Percentiles rank a stretch among this genome's conserved stretches.
Conservation (phyloP, 78 protist species). For the Carpediemonas membranifera region DNA sequence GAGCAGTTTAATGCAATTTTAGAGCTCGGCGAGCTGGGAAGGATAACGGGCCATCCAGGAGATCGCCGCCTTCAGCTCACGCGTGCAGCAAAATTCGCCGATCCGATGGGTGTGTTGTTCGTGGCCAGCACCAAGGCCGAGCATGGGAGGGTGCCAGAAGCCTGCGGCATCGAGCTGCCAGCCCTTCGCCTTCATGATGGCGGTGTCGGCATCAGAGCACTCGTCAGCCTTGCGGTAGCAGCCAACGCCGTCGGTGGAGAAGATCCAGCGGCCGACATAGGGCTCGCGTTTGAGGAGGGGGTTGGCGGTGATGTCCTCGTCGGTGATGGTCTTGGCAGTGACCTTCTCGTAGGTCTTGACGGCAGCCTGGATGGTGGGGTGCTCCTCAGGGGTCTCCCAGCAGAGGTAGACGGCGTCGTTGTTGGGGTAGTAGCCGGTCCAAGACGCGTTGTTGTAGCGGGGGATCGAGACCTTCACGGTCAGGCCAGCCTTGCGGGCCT, state of each 20-base stretch:
- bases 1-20: too few species aligned
- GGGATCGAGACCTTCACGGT: constrained; percentile 30
- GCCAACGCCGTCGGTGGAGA: constrained; percentile 51
- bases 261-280: constrained; percentile 35
- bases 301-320: background rate
- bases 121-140: too few species aligned
- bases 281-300: constrained; percentile 23
- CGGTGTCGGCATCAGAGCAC: too few species aligned
- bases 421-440: constrained; percentile 34
- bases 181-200: too few species aligned
- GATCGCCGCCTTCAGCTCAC: too few species aligned
- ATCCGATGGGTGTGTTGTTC: too few species aligned
- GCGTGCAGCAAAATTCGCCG: too few species aligned
- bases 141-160: too few species aligned
- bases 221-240: too few species aligned
- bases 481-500: constrained; percentile 27
- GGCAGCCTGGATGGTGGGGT: constrained; percentile 28
- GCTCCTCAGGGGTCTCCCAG: constrained; percentile 45
- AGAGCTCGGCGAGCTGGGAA: too few species aligned
- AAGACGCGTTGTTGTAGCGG: constrained; percentile 17
- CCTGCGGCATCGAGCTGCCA: too few species aligned
- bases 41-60: too few species aligned
- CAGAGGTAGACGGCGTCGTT: constrained; percentile 34
- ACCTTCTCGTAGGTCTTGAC: constrained; percentile 31
- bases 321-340: constrained; percentile 27